Evolutionary conservation across 2,329 filamentous ascomycete species (phyloP).

Genomic region (Trichoderma pleuroti): DNA sequence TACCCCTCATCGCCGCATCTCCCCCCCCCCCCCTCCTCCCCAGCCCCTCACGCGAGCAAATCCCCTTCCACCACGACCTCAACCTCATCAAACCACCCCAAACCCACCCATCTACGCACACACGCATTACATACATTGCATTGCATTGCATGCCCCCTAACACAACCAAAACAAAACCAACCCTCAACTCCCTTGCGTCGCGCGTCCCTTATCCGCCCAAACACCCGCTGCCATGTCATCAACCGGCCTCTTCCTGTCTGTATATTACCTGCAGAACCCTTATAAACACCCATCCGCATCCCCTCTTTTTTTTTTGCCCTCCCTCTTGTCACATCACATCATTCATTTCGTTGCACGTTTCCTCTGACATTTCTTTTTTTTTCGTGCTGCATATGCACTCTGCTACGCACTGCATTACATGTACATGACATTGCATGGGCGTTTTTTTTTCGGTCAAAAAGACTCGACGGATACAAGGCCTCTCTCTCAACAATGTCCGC

Average conservation of each 20-base stretch:
- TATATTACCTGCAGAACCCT: neutral
- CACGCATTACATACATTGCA: neutral
- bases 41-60: neutral
- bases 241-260: neutral
- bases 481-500: neutral
- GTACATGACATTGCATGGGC: neutral
- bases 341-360: neutral
- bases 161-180: neutral
- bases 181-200: neutral
- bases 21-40: neutral
- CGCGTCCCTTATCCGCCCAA: neutral
- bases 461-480: neutral
- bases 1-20: neutral
- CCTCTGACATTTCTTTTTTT: neutral
- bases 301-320: neutral
- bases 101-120: neutral
- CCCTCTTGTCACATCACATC: neutral
- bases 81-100: neutral
- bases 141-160: neutral
- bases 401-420: neutral
- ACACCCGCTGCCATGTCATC: slow-evolving; percentile 2
- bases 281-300: neutral
- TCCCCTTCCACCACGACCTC: slow-evolving; percentile 14
- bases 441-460: neutral
- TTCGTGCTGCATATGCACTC: neutral